Evolutionary conservation across 2,329 filamentous ascomycete genomes (phyloP).

Genomic region (Hirsutella thompsonii): DNA sequence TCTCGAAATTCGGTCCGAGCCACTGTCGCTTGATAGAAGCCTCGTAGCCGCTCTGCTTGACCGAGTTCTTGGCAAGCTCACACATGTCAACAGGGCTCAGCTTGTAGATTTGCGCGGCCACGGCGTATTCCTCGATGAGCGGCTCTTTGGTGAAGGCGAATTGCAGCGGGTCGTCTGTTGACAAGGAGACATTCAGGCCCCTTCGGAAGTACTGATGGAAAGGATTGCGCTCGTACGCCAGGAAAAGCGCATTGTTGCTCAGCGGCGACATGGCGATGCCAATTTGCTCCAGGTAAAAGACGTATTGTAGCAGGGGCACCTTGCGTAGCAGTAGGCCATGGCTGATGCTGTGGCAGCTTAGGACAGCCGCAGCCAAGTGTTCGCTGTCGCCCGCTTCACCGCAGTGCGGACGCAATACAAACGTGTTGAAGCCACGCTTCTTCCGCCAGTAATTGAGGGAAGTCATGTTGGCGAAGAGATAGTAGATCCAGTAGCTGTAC

Average conservation of each 20-base stretch:
- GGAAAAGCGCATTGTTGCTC: slow-evolving; percentile 92
- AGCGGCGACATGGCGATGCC: slow-evolving; percentile 99
- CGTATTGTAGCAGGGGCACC: slow-evolving; percentile 86
- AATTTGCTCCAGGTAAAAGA: slow-evolving; percentile 96
- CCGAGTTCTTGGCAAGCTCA: slow-evolving; percentile 90
- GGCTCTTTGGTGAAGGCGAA: slow-evolving; percentile 99
- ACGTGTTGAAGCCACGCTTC: slow-evolving; percentile 88
- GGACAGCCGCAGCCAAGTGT: slow-evolving; percentile 78
- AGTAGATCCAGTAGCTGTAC: slow-evolving; percentile 99
- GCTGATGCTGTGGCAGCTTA: slow-evolving; percentile 94
- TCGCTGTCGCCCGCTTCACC: slow-evolving; percentile 96
- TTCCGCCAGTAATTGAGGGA: slow-evolving; percentile 89
- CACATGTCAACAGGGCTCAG: slow-evolving; percentile 97
- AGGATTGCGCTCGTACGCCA: slow-evolving; percentile 93
- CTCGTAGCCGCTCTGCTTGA: slow-evolving; percentile 90
- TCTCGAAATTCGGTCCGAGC: slow-evolving; percentile 67
- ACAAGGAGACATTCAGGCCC: slow-evolving; percentile 88
- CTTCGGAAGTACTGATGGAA: slow-evolving; percentile 93
- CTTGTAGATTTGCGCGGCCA: slow-evolving; percentile 97
- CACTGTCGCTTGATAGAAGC: slow-evolving; percentile 79
- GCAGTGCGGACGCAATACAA: slow-evolving; percentile 84
- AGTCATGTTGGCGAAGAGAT: slow-evolving; percentile 85
- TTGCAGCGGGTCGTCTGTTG: slow-evolving; percentile 91
- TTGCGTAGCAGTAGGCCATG: slow-evolving; percentile 88
- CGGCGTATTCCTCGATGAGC: slow-evolving; percentile 93